Base-by-base conservation (phyloP, 805 yeast species). In the Starmerella lactis-condensi region DNA sequence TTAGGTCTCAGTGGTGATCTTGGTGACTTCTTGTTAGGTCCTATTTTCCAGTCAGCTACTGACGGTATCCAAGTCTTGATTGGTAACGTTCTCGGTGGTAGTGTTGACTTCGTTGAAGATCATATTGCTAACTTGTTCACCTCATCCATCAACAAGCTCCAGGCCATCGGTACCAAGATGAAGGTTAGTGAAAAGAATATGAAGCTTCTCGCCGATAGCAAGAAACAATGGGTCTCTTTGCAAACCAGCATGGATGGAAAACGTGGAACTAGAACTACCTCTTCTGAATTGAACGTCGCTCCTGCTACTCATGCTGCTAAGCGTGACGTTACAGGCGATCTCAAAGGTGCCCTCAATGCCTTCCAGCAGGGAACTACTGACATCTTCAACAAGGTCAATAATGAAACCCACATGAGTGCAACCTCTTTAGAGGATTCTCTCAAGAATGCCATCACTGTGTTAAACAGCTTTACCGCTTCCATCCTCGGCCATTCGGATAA, bases 1-100 rank as follows among this genome's bases (percentile, higher is more conserved):
- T 19, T 35, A 23, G 46, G 46, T 22, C 14, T 34, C 17, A 37
- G 44, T 14, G 31, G 32, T 24, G 35, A 30, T 3, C 27, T 43
- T 22, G 45, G 41, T 20, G 32, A 41, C 29, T 17, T 34, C 22
- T 21, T 43, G 14, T 34, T 43, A 10, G 54, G 54, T 15, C 53
- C 55, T n/a, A 32, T 45, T 21, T 45, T 49, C 31, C 53, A 51
- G 37, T 41, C 51, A 3, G 34, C 47, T 16, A 49, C 54, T 32
- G 38, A 43, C 33, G 53, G 55, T 22, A 51, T 46, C 15, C 53
- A 47, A 36, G 51, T 42, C n/a, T 23, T 38, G 23, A 34, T 47
- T 21, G 41, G 48, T 12, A 46, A 41, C 30, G 15, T 41, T 15
- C 19, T 41, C 16, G 46, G 46, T 20, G 50, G 48, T 19, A 33